Base-by-base conservation (phyloP, 2,329 filamentous ascomycete species). In the Fusarium sambucinum region DNA sequence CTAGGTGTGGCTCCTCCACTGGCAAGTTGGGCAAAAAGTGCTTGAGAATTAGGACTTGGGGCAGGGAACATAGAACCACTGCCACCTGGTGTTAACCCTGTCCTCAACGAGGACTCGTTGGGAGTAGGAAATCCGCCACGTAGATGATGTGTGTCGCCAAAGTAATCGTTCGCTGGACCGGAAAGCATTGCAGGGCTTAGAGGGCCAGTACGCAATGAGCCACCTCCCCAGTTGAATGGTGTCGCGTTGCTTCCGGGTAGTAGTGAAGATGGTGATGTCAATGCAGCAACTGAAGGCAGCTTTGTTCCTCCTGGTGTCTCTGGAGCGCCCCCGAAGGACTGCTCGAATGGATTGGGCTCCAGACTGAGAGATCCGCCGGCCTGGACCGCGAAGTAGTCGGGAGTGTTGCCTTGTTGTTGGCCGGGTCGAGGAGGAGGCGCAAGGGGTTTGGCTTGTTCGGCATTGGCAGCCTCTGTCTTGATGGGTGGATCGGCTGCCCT, bases 61-160 rank as follows among this genome's bases (percentile, higher is more conserved):
- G 91, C 92, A 58, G 95, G 94, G 83, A 98, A 98, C 93, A 98
- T 98, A 73, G 94, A 97, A 73, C 94, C 95, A 77, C 94, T 94
- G 71, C 95, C 95, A 63, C 96, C 96, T 48, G 96, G 96, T 54
- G 96, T 98, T 71, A 98, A 82, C 58, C 96, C 96, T 63, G 94
- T 96, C 63, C 96, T 87, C 53, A 98, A 83, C 5, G 93, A 96
- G 10, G 95, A 98, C 81, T 99, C 96, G 87, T 97, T 97, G 1
- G 95, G 95, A 6, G 96, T 98, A 6, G 94, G 93, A 76, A 97
- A 97, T 55, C 92, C 92, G 73, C 93, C 90, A 69, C 92, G 89
- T 68, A 97, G 84, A 62, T 88, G 91, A 76, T 90, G 88, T 19
- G 90, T 90, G 74, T 97, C 93, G 71, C 88, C 87, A 77, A 97